Evolutionary conservation across 495 filamentous ascomycete species (phyloP).

Genomic region (Parachaetomium inaequale): DNA sequence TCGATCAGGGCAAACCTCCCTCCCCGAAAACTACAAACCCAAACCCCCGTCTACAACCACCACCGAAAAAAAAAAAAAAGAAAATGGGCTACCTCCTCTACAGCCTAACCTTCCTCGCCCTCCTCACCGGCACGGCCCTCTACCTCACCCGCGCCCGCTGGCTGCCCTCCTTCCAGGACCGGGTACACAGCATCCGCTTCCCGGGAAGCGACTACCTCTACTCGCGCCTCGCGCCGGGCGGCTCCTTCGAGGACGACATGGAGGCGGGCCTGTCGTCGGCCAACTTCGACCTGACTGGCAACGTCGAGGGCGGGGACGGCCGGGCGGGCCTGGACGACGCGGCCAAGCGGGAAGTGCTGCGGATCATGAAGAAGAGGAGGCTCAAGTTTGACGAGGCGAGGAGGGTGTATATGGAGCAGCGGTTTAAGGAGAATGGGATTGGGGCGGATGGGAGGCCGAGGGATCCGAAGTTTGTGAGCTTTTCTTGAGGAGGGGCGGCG

Average conservation of each 20-base stretch:
- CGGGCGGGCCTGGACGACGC: slow-evolving; percentile 74
- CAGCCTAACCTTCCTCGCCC: slow-evolving; percentile 59
- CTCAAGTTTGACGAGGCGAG: slow-evolving; percentile 90
- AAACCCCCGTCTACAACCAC: neutral
- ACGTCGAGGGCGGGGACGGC: slow-evolving; percentile 71
- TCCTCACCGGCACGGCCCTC: slow-evolving; percentile 59
- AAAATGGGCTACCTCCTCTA: slow-evolving; percentile 73
- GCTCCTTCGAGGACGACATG: slow-evolving; percentile 69
- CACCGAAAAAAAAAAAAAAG: neutral
- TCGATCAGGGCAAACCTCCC: neutral
- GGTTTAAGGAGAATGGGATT: slow-evolving; percentile 82
- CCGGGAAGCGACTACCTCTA: slow-evolving; percentile 64
- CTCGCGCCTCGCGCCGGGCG: slow-evolving; percentile 60
- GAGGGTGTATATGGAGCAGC: slow-evolving; percentile 73
- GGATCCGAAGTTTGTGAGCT: slow-evolving; percentile 94
- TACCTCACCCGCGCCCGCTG: slow-evolving; percentile 78
- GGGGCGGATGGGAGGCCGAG: slow-evolving; percentile 80
- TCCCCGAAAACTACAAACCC: neutral
- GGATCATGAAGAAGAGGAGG: slow-evolving; percentile 76
- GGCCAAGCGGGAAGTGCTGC: slow-evolving; percentile 74
- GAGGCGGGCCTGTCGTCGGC: slow-evolving; percentile 79
- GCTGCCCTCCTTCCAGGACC: slow-evolving; percentile 58
- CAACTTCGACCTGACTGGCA: slow-evolving; percentile 75
- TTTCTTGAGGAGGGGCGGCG: slow-evolving; percentile 52
- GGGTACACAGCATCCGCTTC: slow-evolving; percentile 27